Evolutionary conservation across 2,329 filamentous ascomycete genomes (phyloP).

Genomic region (Raffaelea arxii): DNA sequence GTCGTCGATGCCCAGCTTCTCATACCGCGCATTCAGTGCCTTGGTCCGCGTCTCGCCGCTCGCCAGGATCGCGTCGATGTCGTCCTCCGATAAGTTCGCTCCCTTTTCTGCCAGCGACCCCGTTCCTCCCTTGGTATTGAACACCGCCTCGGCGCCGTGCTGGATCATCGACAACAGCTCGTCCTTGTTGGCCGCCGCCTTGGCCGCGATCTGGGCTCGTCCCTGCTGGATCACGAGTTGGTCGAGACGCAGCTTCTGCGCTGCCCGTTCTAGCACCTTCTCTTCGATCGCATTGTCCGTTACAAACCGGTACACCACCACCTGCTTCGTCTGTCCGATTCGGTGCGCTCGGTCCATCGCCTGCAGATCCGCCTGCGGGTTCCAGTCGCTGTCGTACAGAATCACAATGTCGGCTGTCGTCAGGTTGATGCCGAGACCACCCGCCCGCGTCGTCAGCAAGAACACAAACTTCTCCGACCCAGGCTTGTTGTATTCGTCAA

Average conservation of each 20-base stretch:
- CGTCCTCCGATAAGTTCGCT: slow-evolving; percentile 66
- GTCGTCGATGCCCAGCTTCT: slow-evolving; percentile 93
- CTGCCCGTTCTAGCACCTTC: slow-evolving; percentile 92
- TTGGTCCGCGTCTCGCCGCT: slow-evolving; percentile 85
- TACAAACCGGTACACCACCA: slow-evolving; percentile 91
- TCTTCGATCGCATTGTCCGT: slow-evolving; percentile 98
- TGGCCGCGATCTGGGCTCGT: slow-evolving; percentile 79
- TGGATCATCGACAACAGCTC: slow-evolving; percentile 97
- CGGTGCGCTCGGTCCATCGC: slow-evolving; percentile 98
- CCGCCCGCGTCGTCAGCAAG: slow-evolving; percentile 86
- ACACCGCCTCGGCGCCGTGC: slow-evolving; percentile 92
- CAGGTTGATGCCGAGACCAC: slow-evolving; percentile 93
- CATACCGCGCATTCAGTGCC: slow-evolving; percentile 84
- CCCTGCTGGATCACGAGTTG: slow-evolving; percentile 98
- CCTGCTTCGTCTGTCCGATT: slow-evolving; percentile 97
- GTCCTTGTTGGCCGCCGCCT: slow-evolving; percentile 89
- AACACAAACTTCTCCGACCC: slow-evolving; percentile 96
- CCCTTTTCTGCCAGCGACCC: slow-evolving; percentile 50
- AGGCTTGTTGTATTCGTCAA: slow-evolving; percentile 96
- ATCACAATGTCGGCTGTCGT: slow-evolving; percentile 93
- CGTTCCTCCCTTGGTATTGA: slow-evolving; percentile 60
- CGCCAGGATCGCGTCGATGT: slow-evolving; percentile 80
- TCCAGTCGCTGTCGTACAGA: slow-evolving; percentile 97
- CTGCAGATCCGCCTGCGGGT: slow-evolving; percentile 94
- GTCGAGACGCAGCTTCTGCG: slow-evolving; percentile 91